Evolutionary conservation across 192 early-diverging fungal genomes (phyloP).

Genomic region (Backusella mclennaniae): DNA sequence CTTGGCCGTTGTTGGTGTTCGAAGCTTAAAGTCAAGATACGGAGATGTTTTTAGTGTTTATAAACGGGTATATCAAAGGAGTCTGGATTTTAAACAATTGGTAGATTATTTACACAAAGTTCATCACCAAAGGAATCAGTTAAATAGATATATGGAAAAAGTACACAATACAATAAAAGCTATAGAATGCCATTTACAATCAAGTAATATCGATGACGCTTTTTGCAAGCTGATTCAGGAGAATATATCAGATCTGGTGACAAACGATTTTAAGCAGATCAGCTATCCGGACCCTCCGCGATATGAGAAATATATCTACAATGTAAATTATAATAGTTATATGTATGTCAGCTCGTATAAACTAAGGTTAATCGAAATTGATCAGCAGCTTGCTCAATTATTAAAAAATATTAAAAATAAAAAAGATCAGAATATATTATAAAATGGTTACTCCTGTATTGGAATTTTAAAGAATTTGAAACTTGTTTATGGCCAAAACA

Average conservation of each 20-base stretch:
- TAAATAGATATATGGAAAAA: background rate
- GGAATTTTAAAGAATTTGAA: background rate
- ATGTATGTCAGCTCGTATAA: background rate
- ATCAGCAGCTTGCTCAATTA: background rate
- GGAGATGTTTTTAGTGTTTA: background rate
- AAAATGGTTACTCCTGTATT: background rate
- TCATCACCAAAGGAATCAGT: background rate
- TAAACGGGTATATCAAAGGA: conserved; percentile 3
- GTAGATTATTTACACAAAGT: background rate
- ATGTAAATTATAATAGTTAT: background rate
- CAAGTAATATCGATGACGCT: background rate
- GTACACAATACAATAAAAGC: background rate
- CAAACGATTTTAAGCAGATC: background rate
- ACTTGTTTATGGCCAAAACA: background rate
- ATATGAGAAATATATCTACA: background rate
- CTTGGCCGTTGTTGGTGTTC: background rate
- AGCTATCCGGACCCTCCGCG: background rate
- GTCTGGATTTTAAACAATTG: background rate
- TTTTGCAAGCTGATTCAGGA: background rate
- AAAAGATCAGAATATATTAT: background rate
- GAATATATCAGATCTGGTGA: background rate
- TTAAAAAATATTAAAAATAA: background rate
- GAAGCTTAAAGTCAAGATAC: background rate
- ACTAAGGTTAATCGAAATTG: background rate
- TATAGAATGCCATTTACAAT: background rate